Percentiles rank a stretch among this genome's conserved stretches.
Conservation (phyloP, 78 protist species). For the Corallochytrium limacisporum region DNA sequence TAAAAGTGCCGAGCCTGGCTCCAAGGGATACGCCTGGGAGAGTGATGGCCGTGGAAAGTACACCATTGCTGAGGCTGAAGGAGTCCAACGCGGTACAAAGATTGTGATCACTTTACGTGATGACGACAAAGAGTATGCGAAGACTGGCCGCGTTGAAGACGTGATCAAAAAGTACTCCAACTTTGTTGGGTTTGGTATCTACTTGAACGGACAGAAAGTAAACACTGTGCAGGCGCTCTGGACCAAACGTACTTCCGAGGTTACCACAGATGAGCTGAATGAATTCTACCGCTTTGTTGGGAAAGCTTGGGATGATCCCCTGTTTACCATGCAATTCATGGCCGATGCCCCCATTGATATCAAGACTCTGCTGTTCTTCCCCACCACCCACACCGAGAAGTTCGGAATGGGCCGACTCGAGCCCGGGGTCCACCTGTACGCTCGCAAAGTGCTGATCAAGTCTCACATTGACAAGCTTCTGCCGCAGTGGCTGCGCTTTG, state of each 20-base stretch:
- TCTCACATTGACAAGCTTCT: conserved; percentile 43
- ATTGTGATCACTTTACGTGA: conserved; percentile 56
- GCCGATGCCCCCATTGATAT: conserved; percentile 63
- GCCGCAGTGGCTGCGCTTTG: conserved; percentile 81
- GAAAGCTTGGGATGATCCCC: conserved; percentile 45
- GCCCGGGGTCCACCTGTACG: conserved; percentile 71
- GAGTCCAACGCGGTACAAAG: conserved; percentile 77
- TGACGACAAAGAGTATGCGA: conserved; percentile 38
- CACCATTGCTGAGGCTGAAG: conserved; percentile 53
- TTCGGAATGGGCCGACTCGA: conserved; percentile 73
- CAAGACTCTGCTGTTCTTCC: conserved; percentile 62
- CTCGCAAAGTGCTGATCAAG: conserved; percentile 67
- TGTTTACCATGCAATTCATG: conserved; percentile 38
- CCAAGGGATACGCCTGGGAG: conserved; percentile 28
- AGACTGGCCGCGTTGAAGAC: not conserved
- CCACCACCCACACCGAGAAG: conserved; percentile 59
- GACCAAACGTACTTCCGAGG: conserved; percentile 40
- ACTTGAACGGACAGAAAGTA: conserved; percentile 47
- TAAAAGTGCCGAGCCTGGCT: not conserved
- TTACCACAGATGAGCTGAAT: conserved; percentile 39
- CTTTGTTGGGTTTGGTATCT: conserved; percentile 75
- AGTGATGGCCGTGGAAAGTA: conserved; percentile 27
- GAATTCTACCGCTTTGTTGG: conserved; percentile 42
- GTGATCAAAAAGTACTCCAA: conserved; percentile 62
- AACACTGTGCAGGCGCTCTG: conserved; percentile 79